Evolutionary conservation across 2,329 filamentous ascomycete genomes (phyloP), one percentile per base, ranked within the genome.

Genomic region (Dryadomyces sulphureus): DNA sequence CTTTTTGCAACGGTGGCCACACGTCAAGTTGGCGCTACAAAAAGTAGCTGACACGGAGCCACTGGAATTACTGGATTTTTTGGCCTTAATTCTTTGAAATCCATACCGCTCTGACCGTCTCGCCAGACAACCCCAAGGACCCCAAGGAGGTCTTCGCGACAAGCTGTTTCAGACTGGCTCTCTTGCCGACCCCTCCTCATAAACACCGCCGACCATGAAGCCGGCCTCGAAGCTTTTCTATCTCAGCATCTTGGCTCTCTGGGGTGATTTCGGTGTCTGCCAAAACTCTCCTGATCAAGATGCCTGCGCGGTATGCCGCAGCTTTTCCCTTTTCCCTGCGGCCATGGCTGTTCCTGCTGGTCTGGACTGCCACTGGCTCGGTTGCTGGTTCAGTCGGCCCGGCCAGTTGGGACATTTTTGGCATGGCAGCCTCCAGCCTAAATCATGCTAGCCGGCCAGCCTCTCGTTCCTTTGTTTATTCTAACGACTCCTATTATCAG

Each of bases 201-300:
- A 6, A 21, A 11, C 35, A 14, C 24, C 17, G 16, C 30, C 11
- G 24, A 55, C 49, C 51, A 77, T 77, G 73, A 72, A 64, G 58
- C 62, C 70, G 54, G 72, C 71, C 35, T 65, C 67, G 53, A 69
- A 67, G 54, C 61, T 73, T 45, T 75, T 77, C 55, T 77, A 69
- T 56, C 65, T 77, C 50, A 68, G 68, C 27, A 58, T 77, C 48
- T 75, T 77, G 60, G 63, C 72, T 49, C 68, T 77, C 48, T 76
- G 69, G 71, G 65, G 64, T 32, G 57, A 66, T 38, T 62, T 67
- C 38, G 67, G 63, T 21, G 63, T 62, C 54, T 77, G 73, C 58
- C 59, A 65, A 52, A 59, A 54, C 47, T 55, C 61, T 49, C 60
- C 68, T 55, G 67, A 71, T 59, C 67, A 17, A 12, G 3, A 36